Conservation (phyloP, 2,329 filamentous ascomycete species). For the Aspergillus fructus region DNA sequence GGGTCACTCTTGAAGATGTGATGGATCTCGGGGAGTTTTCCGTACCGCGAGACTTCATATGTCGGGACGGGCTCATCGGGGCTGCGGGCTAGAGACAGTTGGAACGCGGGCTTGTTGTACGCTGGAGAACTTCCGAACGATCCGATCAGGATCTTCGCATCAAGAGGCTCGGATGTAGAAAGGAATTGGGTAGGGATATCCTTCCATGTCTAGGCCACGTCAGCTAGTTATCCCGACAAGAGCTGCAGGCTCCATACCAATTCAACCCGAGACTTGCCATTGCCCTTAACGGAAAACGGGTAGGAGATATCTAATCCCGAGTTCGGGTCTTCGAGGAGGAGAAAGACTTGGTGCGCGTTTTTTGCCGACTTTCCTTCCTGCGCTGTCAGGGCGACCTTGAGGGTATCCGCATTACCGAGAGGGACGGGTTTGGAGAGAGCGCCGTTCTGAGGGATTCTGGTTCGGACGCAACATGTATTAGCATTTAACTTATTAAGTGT, state of each 20-base stretch:
- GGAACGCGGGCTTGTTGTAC: slow-evolving; percentile 69
- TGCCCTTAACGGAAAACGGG: slow-evolving; percentile 79
- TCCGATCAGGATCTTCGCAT: slow-evolving; percentile 78
- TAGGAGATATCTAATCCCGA: slow-evolving; percentile 85
- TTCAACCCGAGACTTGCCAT: slow-evolving; percentile 80
- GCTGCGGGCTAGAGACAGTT: slow-evolving; percentile 66
- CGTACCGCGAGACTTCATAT: slow-evolving; percentile 76
- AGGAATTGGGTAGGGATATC: slow-evolving; percentile 85
- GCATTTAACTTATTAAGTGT: not conserved
- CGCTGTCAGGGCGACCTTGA: slow-evolving; percentile 80
- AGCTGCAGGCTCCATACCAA: slow-evolving; percentile 60
- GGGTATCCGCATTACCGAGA: slow-evolving; percentile 66
- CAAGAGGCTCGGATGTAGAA: slow-evolving; percentile 63
- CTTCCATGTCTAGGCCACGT: slow-evolving; percentile 68
- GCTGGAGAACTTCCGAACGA: slow-evolving; percentile 77
- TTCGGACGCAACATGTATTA: not conserved
- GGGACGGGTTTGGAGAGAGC: slow-evolving; percentile 64
- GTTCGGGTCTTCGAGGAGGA: slow-evolving; percentile 72
- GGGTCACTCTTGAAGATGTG: slow-evolving; percentile 85
- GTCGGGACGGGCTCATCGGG: slow-evolving; percentile 58
- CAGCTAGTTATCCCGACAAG: slow-evolving; percentile 10
- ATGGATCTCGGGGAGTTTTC: slow-evolving; percentile 78
- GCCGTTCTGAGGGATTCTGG: slow-evolving; percentile 59
- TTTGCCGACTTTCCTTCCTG: slow-evolving; percentile 76
- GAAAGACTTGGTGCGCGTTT: slow-evolving; percentile 90